Evolutionary conservation across 2,329 filamentous ascomycete genomes (phyloP).

Genomic region (Diaporthe batatas): DNA sequence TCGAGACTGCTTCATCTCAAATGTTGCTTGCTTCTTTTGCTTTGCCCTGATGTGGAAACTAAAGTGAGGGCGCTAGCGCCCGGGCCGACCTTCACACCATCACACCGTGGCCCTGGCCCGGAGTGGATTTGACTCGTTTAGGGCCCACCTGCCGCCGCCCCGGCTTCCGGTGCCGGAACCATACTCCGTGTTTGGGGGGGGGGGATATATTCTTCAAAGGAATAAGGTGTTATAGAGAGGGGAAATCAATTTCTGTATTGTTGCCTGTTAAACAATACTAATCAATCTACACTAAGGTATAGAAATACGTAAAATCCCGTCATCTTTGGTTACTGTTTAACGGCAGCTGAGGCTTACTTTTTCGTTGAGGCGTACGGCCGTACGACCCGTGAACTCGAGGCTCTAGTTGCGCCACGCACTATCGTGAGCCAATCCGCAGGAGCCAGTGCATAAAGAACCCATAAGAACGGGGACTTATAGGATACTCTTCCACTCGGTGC

Average conservation of each 20-base stretch:
- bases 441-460: constrained; percentile 11
- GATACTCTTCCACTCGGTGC: neutral
- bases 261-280: too few relatives aligned
- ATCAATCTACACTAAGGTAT: too few relatives aligned
- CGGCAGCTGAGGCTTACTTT: constrained; percentile 12
- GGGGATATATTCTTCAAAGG: too few relatives aligned
- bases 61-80: constrained; percentile 18
- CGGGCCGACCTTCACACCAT: neutral
- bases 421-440: neutral
- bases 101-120: neutral
- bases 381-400: constrained; percentile 5
- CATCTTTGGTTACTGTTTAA: neutral
- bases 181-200: neutral
- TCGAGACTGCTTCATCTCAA: neutral
- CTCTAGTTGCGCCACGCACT: constrained; percentile 9
- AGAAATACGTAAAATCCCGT: too few relatives aligned
- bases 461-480: neutral
- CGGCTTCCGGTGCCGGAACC: constrained; percentile 24
- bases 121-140: neutral
- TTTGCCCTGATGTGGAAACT: constrained; percentile 13
- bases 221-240: too few relatives aligned
- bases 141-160: constrained; percentile 17
- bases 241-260: too few relatives aligned
- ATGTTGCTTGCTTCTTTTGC: neutral
- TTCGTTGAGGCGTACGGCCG: neutral